A percentile compares a stretch with the other conserved stretches of the same genome.
These are phyloP conservation scores for Orobanche coerulescens DNA, from an alignment of 257 asterid genomes.

Conservation along the genomic window DNA sequence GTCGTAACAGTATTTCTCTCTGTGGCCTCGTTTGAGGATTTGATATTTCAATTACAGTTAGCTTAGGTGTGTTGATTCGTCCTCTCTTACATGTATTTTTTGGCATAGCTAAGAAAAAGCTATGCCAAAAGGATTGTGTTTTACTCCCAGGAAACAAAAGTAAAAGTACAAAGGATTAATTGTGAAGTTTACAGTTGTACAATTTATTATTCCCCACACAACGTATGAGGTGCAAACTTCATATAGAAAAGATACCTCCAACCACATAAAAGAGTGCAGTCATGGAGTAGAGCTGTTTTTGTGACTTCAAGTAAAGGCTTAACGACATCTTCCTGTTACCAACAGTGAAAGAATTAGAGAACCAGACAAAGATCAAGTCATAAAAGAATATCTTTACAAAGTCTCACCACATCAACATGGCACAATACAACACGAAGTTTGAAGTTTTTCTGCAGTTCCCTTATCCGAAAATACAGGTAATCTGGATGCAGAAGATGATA, in stretches of 20 bases:
- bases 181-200: background rate
- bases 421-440: constrained; percentile 88
- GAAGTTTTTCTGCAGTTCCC: constrained; percentile 84
- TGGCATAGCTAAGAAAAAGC: background rate
- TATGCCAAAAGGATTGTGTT: background rate
- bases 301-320: constrained; percentile 96
- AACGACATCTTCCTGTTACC: constrained; percentile 83
- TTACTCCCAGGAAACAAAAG: background rate
- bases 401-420: constrained; percentile 91
- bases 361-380: constrained; percentile 6
- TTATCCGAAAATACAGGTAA: constrained; percentile 84
- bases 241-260: constrained; percentile 58
- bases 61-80: too few relatives aligned
- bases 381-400: constrained; percentile 13
- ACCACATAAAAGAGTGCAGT: constrained; percentile 91
- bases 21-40: too few relatives aligned
- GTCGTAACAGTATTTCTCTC: too few relatives aligned
- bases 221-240: background rate
- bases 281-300: constrained; percentile 88
- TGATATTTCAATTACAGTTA: too few relatives aligned
- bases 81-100: background rate
- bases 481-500: constrained; percentile 98
- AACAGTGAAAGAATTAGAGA: constrained; percentile 19
- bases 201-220: background rate
- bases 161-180: background rate